Percentiles rank a stretch among this genome's conserved stretches.
Evolutionary conservation across 371 early-diverging fungal genomes (phyloP).

Genomic region (Chytridium lagenaria): DNA sequence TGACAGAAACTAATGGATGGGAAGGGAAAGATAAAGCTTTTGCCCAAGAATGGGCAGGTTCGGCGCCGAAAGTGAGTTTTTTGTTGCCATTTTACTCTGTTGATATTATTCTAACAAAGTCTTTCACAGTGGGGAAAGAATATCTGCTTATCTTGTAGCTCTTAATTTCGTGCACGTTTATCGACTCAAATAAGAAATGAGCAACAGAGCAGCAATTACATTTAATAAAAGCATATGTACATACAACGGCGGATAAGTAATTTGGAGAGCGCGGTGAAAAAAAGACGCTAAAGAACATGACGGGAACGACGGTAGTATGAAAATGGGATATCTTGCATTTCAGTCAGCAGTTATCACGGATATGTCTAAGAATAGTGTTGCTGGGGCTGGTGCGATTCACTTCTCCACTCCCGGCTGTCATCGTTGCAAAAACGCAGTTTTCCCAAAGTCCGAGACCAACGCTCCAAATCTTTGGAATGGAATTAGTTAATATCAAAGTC

Average conservation of each 20-base stretch:
- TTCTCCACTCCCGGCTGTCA: not conserved
- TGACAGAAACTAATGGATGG: constrained; percentile 24
- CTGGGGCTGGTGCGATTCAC: not conserved
- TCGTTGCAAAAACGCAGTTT: not conserved
- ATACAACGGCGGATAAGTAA: not conserved
- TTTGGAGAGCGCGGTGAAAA: not conserved
- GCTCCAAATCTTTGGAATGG: not conserved
- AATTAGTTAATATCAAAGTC: no score
- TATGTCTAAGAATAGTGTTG: not conserved
- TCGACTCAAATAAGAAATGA: not conserved
- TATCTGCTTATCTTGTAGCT: constrained; percentile 1
- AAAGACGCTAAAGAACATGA: not conserved
- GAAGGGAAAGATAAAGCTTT: not conserved
- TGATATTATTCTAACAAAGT: not conserved
- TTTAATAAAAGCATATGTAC: not conserved
- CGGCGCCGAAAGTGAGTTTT: not conserved
- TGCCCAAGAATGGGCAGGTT: not conserved
- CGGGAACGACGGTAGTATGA: not conserved
- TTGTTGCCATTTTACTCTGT: not conserved
- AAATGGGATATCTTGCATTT: not conserved
- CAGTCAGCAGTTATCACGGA: no score
- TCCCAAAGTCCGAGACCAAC: not conserved
- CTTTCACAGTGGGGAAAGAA: constrained; percentile 4
- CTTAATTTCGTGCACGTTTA: not conserved
- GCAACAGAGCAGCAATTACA: not conserved